Conservation (phyloP, 148 eudicot genomes). For the Chenopodium quinoa region DNA sequence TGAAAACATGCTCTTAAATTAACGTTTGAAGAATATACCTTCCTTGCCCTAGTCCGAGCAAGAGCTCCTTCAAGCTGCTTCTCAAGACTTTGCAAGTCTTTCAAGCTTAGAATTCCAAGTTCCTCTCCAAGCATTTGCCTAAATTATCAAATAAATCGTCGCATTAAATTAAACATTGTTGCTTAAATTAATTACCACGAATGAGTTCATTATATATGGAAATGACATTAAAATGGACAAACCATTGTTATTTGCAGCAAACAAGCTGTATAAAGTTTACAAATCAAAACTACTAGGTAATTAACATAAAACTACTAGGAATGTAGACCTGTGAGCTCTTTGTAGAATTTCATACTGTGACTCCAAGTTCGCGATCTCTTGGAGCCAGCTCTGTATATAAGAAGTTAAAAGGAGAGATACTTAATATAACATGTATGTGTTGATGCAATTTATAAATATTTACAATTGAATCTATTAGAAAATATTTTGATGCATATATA, state of each 20-base stretch:
- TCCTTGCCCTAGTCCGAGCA: constrained; percentile 71
- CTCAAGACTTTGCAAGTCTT: constrained; percentile 83
- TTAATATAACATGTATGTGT: neutral
- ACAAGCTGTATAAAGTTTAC: neutral
- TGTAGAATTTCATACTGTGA: constrained; percentile 72
- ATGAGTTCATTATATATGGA: no score
- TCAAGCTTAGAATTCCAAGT: constrained; percentile 66
- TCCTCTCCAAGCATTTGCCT: constrained; percentile 96
- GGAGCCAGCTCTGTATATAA: constrained; percentile 64
- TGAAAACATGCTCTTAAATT: neutral
- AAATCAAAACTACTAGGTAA: neutral
- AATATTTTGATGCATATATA: no score
- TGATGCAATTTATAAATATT: neutral
- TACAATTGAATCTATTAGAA: no score
- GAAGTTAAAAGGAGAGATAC: neutral
- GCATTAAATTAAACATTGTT: no score
- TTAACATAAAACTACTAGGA: neutral
- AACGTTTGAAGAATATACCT: constrained; percentile 43
- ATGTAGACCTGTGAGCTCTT: constrained; percentile 65
- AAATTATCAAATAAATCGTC: neutral
- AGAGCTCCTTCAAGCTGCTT: constrained; percentile 92
- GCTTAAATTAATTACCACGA: no score
- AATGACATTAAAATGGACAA: no score
- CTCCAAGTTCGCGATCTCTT: constrained; percentile 70
- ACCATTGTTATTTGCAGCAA: no score